A percentile compares a stretch with the other conserved stretches of the same genome.
Evolutionary conservation across 1,284 basidiomycete species (phyloP).

Genomic region (Sanghuangporus sanghuang): DNA sequence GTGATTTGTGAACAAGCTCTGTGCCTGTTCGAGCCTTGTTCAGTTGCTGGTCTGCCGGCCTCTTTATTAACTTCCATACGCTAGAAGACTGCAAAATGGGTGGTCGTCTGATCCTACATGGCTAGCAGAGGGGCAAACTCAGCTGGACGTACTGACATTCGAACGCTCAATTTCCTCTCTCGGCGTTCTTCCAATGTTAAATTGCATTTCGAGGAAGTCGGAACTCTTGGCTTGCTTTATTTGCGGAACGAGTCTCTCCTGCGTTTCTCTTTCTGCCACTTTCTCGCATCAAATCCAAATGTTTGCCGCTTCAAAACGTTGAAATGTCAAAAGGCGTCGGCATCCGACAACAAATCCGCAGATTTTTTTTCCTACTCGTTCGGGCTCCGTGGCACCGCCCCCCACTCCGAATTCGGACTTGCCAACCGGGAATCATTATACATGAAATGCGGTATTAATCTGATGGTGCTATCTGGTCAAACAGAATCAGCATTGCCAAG

Average conservation of each 20-base stretch:
- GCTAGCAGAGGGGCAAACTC: not conserved
- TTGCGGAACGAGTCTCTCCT: not conserved
- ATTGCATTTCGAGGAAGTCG: not conserved
- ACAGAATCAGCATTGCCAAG: no score
- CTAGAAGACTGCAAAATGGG: not conserved
- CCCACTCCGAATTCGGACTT: no score
- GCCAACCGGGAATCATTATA: no score
- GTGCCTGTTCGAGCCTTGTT: conserved; percentile 1
- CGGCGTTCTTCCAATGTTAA: not conserved
- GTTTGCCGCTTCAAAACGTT: no score
- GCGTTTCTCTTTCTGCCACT: not conserved
- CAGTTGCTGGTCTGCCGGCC: not conserved
- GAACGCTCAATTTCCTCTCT: not conserved
- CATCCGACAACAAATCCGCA: no score
- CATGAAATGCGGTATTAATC: no score
- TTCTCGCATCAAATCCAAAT: not conserved
- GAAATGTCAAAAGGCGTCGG: no score
- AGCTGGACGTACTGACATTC: not conserved
- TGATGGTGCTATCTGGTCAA: no score
- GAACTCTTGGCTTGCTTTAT: not conserved
- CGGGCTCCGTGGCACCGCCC: no score
- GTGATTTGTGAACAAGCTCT: not conserved
- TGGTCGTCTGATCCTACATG: not conserved
- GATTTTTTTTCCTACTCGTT: no score
- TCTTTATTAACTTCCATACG: not conserved